A percentile compares a stretch with the other conserved stretches of the same genome.
phyloP scores from a whole-genome alignment of 768 basidiomycete species.

The Xerocomus brunneocitrinus region DNA sequence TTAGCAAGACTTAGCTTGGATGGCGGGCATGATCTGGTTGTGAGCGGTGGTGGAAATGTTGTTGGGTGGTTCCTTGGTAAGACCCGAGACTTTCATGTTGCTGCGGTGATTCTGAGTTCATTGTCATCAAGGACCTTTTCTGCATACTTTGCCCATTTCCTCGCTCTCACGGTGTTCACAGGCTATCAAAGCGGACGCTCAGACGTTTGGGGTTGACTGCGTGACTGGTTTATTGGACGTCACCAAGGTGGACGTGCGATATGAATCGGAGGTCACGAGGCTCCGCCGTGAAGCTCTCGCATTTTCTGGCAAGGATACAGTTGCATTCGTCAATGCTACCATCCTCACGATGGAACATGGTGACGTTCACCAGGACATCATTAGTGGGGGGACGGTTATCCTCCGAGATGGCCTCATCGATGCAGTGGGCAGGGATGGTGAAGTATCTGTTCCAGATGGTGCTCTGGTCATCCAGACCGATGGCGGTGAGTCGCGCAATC shows the following conservation, averaged over 20 bases:
- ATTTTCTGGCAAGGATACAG: slow-evolving; percentile 31
- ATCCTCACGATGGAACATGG: slow-evolving; percentile 66
- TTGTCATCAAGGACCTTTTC: slow-evolving; percentile 16
- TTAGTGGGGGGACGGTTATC: slow-evolving; percentile 49
- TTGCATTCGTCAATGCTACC: slow-evolving; percentile 66
- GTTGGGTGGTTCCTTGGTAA: slow-evolving; percentile 74
- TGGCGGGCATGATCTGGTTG: slow-evolving; percentile 67
- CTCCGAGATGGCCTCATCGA: slow-evolving; percentile 57
- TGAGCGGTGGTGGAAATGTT: slow-evolving; percentile 58
- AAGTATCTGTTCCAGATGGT: slow-evolving; percentile 33
- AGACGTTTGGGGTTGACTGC: slow-evolving; percentile 60
- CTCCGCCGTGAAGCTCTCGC: slow-evolving; percentile 48
- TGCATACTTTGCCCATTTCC: slow-evolving; percentile 55
- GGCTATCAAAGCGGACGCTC: slow-evolving; percentile 44
- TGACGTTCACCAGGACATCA: slow-evolving; percentile 43
- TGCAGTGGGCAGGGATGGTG: slow-evolving; percentile 35
- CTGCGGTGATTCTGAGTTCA: background rate
- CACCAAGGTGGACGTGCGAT: slow-evolving; percentile 55
- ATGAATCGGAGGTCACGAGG: slow-evolving; percentile 57
- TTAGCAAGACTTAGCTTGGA: slow-evolving; percentile 63
- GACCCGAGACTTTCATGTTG: slow-evolving; percentile 5
- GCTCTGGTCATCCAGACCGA: slow-evolving; percentile 52
- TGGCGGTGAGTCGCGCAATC: slow-evolving; percentile 44
- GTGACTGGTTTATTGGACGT: slow-evolving; percentile 51
- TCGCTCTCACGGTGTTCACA: slow-evolving; percentile 46